Base-by-base conservation (phyloP, 495 filamentous ascomycete genomes). In the Xanthoparmelia taractica region DNA sequence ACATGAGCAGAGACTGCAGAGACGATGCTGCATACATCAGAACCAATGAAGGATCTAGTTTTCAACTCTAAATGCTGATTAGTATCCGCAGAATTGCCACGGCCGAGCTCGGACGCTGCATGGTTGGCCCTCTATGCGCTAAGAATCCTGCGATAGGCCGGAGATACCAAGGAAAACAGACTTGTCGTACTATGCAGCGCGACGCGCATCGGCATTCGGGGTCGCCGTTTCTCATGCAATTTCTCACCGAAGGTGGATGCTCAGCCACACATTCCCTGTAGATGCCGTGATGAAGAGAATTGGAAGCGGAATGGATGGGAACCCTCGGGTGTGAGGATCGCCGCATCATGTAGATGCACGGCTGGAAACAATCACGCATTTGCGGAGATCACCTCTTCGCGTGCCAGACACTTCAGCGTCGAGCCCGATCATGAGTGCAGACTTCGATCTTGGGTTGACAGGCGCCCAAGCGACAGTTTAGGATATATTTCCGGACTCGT, bases 71-170 rank as follows among this genome's bases (percentile, higher is more conserved):
- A 55, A 38, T 20, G 33, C 25, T 31, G 10, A 41, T 29, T 27
- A 10, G 10, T 18, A 31, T 29, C 15, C 27, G 25, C 48, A 52
- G 15, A 4, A 0, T 29, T 29, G 6, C 48, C 27, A 25, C 48
- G 48, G 48, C 48, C 48, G 27, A 52, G 48, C 48, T 43, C 50
- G 33, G 29, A n/a, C 37, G 1, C 15, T 33, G 5, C 47, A 25
- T 62, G 60, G 60, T 56, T 62, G 60, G 50, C 31, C 11, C 36
- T 33, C 23, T 6, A 27, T 11, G 60, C 60, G 50, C 60, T 62
- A 56, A 43, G 29, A 45, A 52, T 52, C 48, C 48, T 52, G 48
- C 48, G 48, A 52, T 52, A 52, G 48, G 48, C 25, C 48, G 48
- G 48, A 52, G 48, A 52, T 52, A 52, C 29, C 48, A 29, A 52